phyloP scores from a whole-genome alignment of 345 rosid genomes.

The Hypericum perforatum region DNA sequence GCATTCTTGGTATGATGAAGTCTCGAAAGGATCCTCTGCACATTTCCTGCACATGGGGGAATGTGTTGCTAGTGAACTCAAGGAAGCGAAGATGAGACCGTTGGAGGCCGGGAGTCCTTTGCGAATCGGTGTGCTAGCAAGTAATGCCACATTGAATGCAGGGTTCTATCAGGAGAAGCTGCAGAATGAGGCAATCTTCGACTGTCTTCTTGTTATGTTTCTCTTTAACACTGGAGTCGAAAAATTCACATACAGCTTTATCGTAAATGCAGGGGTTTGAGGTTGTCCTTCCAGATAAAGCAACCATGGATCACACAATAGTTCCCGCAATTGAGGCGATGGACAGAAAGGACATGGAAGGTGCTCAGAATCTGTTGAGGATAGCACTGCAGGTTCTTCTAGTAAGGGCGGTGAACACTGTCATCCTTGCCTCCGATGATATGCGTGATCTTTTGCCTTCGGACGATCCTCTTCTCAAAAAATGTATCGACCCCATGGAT shows the following conservation, averaged over 20 bases:
- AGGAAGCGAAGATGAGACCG: slow-evolving; percentile 39
- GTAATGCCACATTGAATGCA: slow-evolving; percentile 27
- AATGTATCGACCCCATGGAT: slow-evolving; percentile 37
- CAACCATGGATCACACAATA: slow-evolving; percentile 36
- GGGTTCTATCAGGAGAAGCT: slow-evolving; percentile 46
- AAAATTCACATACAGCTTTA: not conserved
- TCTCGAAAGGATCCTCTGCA: slow-evolving; percentile 25
- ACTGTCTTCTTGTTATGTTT: not conserved
- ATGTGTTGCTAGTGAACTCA: slow-evolving; percentile 47
- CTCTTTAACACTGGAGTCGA: not conserved
- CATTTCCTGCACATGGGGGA: slow-evolving; percentile 37
- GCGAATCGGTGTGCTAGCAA: slow-evolving; percentile 34
- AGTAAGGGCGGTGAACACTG: slow-evolving; percentile 38
- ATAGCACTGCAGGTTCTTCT: slow-evolving; percentile 46
- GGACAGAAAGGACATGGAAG: slow-evolving; percentile 37
- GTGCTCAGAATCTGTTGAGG: slow-evolving; percentile 38
- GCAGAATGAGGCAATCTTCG: slow-evolving; percentile 29
- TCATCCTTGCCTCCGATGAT: slow-evolving; percentile 33
- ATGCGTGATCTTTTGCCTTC: slow-evolving; percentile 27
- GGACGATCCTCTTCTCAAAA: slow-evolving; percentile 44
- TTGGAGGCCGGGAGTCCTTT: slow-evolving; percentile 44
- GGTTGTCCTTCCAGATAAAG: slow-evolving; percentile 41
- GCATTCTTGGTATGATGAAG: slow-evolving; percentile 39
- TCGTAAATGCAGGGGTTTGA: slow-evolving; percentile 32
- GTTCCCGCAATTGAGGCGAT: slow-evolving; percentile 38